phyloP scores from a whole-genome alignment of 2,329 filamentous ascomycete genomes.

The Gaeumannomyces tritici region DNA sequence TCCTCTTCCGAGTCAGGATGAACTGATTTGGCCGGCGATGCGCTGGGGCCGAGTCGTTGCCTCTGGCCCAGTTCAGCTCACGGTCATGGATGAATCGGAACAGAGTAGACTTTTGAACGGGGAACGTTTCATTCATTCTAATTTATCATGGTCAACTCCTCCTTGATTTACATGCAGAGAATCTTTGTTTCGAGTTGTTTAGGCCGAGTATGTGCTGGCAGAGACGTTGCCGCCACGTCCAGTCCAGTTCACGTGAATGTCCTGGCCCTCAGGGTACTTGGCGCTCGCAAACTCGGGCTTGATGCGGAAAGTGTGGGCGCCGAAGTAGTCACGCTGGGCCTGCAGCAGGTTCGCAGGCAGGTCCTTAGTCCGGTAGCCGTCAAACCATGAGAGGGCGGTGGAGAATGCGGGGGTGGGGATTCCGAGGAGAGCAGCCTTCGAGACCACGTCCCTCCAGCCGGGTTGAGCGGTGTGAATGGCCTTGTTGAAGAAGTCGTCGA shows the following conservation, averaged over 20 bases:
- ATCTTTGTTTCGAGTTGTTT: conserved; percentile 28
- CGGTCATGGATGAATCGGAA: no score
- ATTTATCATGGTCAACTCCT: background rate
- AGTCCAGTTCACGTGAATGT: conserved; percentile 99
- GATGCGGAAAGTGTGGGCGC: conserved; percentile 82
- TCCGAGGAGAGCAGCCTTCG: conserved; percentile 86
- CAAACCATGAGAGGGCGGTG: conserved; percentile 96
- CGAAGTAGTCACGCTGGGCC: conserved; percentile 99
- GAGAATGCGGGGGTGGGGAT: conserved; percentile 95
- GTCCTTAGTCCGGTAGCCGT: conserved; percentile 95
- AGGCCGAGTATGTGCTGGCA: conserved; percentile 95
- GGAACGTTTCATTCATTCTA: background rate
- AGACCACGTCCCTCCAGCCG: conserved; percentile 84
- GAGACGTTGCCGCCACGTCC: conserved; percentile 95
- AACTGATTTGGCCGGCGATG: no score
- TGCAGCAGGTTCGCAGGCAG: conserved; percentile 97
- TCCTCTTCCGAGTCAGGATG: no score
- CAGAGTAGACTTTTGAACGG: background rate
- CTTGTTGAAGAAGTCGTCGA: conserved; percentile 99
- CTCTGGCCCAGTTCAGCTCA: background rate
- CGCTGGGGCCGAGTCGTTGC: no score
- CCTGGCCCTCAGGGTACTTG: conserved; percentile 74
- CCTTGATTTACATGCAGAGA: background rate
- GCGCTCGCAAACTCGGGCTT: conserved; percentile 70
- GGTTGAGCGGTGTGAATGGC: conserved; percentile 94